Base-by-base conservation (phyloP, 768 basidiomycete genomes). In the Rhodosporidiobolus odoratus region DNA sequence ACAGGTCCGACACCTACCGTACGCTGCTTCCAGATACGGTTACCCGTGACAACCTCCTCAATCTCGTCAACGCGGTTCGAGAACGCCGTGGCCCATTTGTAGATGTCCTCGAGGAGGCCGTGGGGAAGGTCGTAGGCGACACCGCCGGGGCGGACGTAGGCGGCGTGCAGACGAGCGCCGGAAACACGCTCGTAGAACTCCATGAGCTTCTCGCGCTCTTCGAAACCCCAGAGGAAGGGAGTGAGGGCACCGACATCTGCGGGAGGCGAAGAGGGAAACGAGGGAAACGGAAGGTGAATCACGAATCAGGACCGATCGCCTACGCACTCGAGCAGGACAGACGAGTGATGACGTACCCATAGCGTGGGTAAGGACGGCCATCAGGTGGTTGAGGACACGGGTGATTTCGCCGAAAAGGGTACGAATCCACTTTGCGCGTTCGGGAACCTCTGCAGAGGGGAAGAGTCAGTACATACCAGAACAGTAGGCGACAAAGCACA, bases 161-260 rank as follows among this genome's bases (percentile, higher is more conserved):
- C 95, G 9, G 92, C 88, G 78, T 99, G 95, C 77, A 99, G 85
- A 65, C 95, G 93, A 8, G 95, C 95, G 74, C 95, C 95, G 15
- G 94, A 97, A 48, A 98, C 95, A 66, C 95, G 92, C 82, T 99
- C 95, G 80, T 99, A 99, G 82, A 98, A 99, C 79, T 99, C 95
- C 95, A 98, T 98, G 73, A 98, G 87, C 84, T 99, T 99, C 83
- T 98, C 95, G 65, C 95, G 92, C 81, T 99, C 95, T 81, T 98
- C 95, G 84, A 98, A 98, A 76, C 95, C 95, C 93, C 95, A 99
- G 38, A 99, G 84, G 88, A 97, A 99, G 45, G 95, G 95, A 3
- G 95, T 99, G 16, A 99, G 86, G 68, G 92, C 95, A 79, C 95
- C 95, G 72, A 99, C 95, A 78, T 99, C 92, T 90, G 65, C 43